phyloP scores from a whole-genome alignment of 139 green algal genomes.

The Haematococcus lacustris region DNA sequence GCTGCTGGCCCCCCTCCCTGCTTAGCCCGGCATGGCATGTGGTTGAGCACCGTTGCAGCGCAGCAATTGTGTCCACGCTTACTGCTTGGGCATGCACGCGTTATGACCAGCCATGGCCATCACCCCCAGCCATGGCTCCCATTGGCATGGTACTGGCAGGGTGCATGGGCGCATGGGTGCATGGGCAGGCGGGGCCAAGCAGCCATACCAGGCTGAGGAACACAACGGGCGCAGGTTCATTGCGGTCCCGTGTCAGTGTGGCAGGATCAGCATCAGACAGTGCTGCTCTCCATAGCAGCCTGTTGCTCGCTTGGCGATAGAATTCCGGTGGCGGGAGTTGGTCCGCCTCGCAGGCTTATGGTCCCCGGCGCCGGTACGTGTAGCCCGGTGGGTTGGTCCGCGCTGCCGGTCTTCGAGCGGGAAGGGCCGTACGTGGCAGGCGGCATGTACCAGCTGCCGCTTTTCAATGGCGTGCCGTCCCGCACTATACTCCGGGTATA shows the following conservation, averaged over 20 bases:
- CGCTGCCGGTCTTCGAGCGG: conserved; percentile 52
- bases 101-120: not conserved
- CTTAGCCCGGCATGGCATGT: too few relatives aligned
- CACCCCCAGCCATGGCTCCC: too few relatives aligned
- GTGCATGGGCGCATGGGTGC: too few relatives aligned
- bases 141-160: too few relatives aligned
- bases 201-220: not conserved
- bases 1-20: too few relatives aligned
- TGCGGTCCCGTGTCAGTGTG: not conserved
- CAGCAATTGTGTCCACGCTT: not conserved
- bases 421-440: conserved; percentile 41
- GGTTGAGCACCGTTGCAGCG: too few relatives aligned
- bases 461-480: conserved; percentile 36
- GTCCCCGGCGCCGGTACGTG: conserved; percentile 36
- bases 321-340: conserved; percentile 1
- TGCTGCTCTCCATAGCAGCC: too few relatives aligned
- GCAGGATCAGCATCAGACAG: not conserved
- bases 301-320: not conserved
- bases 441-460: conserved; percentile 50
- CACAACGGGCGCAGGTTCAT: not conserved
- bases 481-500: not conserved
- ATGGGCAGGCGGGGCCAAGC: not conserved
- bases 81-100: not conserved
- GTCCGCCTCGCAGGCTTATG: conserved; percentile 18
- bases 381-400: conserved; percentile 47